Evolutionary conservation across 176 grass and related monocot species (phyloP).

Genomic region (Lolium perenne): DNA sequence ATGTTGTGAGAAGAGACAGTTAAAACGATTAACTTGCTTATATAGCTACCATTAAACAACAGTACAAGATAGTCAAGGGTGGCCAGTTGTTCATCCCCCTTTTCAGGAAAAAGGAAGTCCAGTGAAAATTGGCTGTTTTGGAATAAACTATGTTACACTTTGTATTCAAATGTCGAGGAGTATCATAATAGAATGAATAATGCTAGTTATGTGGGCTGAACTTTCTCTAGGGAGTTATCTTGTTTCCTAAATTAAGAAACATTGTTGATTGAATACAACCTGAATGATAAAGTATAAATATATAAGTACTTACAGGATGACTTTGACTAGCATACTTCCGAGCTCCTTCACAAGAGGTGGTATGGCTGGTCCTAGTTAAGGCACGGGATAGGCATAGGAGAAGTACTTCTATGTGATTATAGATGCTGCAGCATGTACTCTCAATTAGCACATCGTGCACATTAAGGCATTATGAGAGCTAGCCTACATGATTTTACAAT

Average conservation of each 20-base stretch:
- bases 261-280: background rate
- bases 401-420: constrained; percentile 81
- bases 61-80: background rate
- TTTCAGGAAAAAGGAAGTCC: background rate
- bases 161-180: background rate
- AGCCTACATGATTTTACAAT: background rate
- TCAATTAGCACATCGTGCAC: constrained; percentile 23
- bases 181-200: constrained; percentile 10
- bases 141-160: background rate
- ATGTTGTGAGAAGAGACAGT: background rate
- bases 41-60: background rate
- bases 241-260: constrained; percentile 9
- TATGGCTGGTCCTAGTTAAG: constrained; percentile 26
- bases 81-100: too few species aligned
- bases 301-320: constrained; percentile 57
- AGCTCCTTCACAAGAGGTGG: constrained; percentile 41
- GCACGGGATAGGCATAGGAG: constrained; percentile 48
- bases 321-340: constrained; percentile 47
- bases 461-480: background rate
- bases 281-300: background rate
- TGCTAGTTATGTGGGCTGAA: background rate
- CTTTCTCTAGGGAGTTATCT: background rate
- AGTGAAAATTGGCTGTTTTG: background rate
- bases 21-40: background rate
- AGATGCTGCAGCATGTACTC: constrained; percentile 65